These are phyloP conservation scores for Seiridium cupressi DNA, from an alignment of 2,329 filamentous ascomycete species.

Conservation along the genomic window DNA sequence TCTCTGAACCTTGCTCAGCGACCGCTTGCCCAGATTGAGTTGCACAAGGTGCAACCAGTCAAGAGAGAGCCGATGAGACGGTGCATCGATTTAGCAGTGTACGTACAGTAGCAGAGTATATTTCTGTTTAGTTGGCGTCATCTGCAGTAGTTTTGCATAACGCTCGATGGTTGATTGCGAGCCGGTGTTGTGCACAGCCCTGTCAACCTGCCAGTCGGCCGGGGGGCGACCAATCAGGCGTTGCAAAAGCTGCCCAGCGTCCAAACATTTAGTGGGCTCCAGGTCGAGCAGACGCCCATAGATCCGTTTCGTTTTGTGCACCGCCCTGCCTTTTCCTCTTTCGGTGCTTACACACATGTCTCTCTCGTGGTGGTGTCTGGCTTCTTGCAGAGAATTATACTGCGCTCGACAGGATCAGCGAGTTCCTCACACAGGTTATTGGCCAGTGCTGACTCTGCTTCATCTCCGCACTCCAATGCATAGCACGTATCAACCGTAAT, in stretches of 20 bases:
- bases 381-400: not conserved
- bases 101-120: not conserved
- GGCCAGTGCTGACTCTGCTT: not conserved
- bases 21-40: not conserved
- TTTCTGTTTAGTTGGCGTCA: slow-evolving; percentile 1
- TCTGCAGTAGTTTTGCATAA: slow-evolving; percentile 8
- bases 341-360: not conserved
- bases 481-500: not conserved
- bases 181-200: slow-evolving; percentile 5
- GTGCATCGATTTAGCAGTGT: not conserved
- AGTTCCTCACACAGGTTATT: not conserved
- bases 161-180: not conserved
- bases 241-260: not conserved
- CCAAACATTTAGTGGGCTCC: too few species aligned
- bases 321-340: not conserved
- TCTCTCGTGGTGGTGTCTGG: not conserved
- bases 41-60: not conserved
- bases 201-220: not conserved
- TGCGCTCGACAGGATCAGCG: not conserved
- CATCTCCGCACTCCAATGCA: not conserved
- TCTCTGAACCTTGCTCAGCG: too few species aligned
- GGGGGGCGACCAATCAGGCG: not conserved
- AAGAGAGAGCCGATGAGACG: not conserved
- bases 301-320: not conserved
- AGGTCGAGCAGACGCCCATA: too few species aligned